Conservation (phyloP, 768 basidiomycete genomes). For the Mycena indigotica region DNA sequence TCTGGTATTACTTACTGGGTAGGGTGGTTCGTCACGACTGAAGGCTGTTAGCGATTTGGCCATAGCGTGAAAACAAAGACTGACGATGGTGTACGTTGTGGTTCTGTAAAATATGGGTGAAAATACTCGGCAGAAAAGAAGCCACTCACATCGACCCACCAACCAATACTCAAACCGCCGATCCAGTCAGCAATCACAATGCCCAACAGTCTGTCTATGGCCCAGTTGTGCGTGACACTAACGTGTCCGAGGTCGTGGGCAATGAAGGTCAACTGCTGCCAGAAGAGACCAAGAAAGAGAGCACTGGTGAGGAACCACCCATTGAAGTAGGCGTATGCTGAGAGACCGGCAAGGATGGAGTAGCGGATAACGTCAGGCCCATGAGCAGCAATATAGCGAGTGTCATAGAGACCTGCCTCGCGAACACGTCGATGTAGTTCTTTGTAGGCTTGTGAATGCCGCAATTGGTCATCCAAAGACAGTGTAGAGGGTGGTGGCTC, state of each 20-base stretch:
- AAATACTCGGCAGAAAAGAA: constrained; percentile 4
- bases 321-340: constrained; percentile 61
- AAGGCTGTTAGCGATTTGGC: constrained; percentile 16
- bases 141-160: constrained; percentile 94
- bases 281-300: constrained; percentile 80
- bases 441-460: constrained; percentile 79
- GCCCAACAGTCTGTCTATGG: constrained; percentile 74
- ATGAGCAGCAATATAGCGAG: constrained; percentile 83
- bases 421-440: constrained; percentile 72
- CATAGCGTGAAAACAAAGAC: constrained; percentile 34
- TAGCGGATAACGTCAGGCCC: constrained; percentile 89
- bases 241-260: constrained; percentile 96
- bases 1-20: constrained; percentile 81
- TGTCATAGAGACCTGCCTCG: constrained; percentile 82
- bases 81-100: constrained; percentile 95
- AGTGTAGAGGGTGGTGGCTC: constrained; percentile 56
- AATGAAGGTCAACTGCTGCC: constrained; percentile 93
- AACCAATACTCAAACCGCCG: constrained; percentile 92
- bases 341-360: constrained; percentile 56
- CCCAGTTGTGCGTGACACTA: constrained; percentile 89
- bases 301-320: constrained; percentile 77
- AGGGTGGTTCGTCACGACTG: constrained; percentile 97
- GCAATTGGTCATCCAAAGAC: constrained; percentile 58
- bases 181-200: constrained; percentile 83
- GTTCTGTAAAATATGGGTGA: constrained; percentile 49